phyloP scores from a whole-genome alignment of 2,329 filamentous ascomycete species.

The Aspergillus versicolor region DNA sequence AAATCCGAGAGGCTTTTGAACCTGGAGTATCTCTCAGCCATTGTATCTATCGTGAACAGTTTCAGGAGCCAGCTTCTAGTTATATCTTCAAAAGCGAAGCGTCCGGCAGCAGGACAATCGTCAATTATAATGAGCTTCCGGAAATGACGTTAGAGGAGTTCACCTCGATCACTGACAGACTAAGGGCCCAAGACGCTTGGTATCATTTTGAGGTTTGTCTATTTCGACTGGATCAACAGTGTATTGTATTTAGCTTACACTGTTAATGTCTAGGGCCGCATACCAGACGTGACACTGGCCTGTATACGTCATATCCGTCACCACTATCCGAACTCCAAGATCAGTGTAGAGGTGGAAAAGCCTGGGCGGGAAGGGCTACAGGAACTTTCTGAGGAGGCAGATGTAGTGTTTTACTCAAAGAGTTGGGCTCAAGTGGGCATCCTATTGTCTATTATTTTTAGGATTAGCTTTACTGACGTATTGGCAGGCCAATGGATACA shows the following conservation, averaged over 20 bases:
- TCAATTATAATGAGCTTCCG: conserved; percentile 66
- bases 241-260: background rate
- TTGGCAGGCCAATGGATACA: conserved; percentile 37
- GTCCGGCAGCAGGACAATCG: conserved; percentile 65
- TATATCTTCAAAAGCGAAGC: conserved; percentile 65
- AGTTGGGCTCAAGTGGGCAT: conserved; percentile 64
- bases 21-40: conserved; percentile 49
- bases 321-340: conserved; percentile 43
- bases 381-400: conserved; percentile 60
- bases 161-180: conserved; percentile 38
- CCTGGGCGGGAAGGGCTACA: conserved; percentile 61
- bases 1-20: conserved; percentile 58
- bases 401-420: conserved; percentile 72
- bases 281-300: conserved; percentile 58
- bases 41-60: conserved; percentile 60
- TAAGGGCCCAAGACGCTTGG: conserved; percentile 50
- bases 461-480: background rate
- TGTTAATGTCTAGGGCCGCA: conserved; percentile 54
- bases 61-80: conserved; percentile 62
- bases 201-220: conserved; percentile 68
- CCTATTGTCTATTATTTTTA: background rate
- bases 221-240: background rate
- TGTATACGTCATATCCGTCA: conserved; percentile 60
- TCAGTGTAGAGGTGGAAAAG: conserved; percentile 74
- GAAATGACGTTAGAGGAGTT: conserved; percentile 70